A percentile compares a stretch with the other conserved stretches of the same genome.
Evolutionary conservation across 1,139 yeast genomes (phyloP).

Genomic region (Hansenula sp.): DNA sequence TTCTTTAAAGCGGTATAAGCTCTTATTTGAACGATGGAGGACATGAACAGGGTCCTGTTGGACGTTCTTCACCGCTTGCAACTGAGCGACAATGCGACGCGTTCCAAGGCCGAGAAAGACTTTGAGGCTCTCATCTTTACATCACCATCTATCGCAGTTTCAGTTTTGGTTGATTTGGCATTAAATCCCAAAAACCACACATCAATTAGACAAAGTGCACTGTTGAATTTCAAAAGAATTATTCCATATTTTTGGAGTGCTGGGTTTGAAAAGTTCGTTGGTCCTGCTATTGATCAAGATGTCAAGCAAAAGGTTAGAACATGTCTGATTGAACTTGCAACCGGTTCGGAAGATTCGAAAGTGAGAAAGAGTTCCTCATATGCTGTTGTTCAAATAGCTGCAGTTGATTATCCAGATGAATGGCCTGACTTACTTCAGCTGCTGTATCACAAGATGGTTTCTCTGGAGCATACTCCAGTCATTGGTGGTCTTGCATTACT

Average conservation of each 20-base stretch:
- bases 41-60: neutral
- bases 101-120: slow-evolving; percentile 29
- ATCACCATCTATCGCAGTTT: slow-evolving; percentile 29
- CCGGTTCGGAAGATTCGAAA: slow-evolving; percentile 47
- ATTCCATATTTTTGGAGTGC: slow-evolving; percentile 83
- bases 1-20: too few species aligned
- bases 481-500: slow-evolving; percentile 70
- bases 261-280: slow-evolving; percentile 73
- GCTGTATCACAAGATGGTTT: slow-evolving; percentile 38
- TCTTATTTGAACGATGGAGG: too few species aligned
- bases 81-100: slow-evolving; percentile 26
- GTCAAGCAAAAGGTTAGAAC: slow-evolving; percentile 47
- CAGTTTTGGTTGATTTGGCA: slow-evolving; percentile 25
- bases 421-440: slow-evolving; percentile 74
- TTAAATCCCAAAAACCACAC: slow-evolving; percentile 9
- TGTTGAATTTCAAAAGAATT: slow-evolving; percentile 64
- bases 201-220: slow-evolving; percentile 54
- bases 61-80: slow-evolving; percentile 21
- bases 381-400: slow-evolving; percentile 79
- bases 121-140: slow-evolving; percentile 24
- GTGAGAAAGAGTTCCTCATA: slow-evolving; percentile 67
- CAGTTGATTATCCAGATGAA: slow-evolving; percentile 91
- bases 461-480: slow-evolving; percentile 33
- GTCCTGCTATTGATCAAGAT: slow-evolving; percentile 57
- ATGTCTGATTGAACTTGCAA: slow-evolving; percentile 44